Conservation (phyloP, 2,329 filamentous ascomycete species). For the Colletotrichum sp. region DNA sequence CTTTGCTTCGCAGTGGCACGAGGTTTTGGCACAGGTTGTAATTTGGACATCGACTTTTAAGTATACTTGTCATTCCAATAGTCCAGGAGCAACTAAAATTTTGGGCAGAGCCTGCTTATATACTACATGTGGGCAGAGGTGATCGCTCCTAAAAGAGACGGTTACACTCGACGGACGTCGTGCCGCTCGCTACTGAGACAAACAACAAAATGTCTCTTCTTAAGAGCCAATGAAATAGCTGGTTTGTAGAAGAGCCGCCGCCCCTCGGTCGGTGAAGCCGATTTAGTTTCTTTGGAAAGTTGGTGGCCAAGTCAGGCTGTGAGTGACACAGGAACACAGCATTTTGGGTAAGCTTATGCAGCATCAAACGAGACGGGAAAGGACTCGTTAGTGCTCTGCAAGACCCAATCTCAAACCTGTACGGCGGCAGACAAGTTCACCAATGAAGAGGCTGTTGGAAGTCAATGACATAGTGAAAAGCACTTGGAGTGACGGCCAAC, state of each 20-base stretch:
- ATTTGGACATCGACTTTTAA: rapidly evolving
- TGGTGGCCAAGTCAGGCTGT: background rate
- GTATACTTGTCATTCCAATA: background rate
- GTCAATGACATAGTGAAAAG: background rate
- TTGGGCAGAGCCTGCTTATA: background rate
- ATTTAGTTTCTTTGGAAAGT: background rate
- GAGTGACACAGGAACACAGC: background rate
- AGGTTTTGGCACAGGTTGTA: background rate
- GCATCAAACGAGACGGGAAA: background rate
- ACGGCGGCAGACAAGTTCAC: background rate
- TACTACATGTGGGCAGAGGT: background rate
- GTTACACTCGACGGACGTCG: background rate
- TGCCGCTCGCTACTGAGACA: background rate
- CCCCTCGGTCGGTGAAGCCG: background rate
- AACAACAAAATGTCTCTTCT: background rate
- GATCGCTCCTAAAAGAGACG: background rate
- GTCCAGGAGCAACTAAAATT: rapidly evolving
- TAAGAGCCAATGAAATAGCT: background rate
- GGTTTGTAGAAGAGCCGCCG: background rate
- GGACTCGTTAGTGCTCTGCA: background rate
- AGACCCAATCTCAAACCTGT: background rate
- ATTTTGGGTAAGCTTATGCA: background rate
- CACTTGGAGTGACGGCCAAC: background rate
- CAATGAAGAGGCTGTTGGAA: background rate
- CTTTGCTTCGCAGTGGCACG: background rate